Evolutionary conservation across 2,329 filamentous ascomycete species (phyloP), one percentile per base, ranked within the genome.

Genomic region (Aschersonia sp.): DNA sequence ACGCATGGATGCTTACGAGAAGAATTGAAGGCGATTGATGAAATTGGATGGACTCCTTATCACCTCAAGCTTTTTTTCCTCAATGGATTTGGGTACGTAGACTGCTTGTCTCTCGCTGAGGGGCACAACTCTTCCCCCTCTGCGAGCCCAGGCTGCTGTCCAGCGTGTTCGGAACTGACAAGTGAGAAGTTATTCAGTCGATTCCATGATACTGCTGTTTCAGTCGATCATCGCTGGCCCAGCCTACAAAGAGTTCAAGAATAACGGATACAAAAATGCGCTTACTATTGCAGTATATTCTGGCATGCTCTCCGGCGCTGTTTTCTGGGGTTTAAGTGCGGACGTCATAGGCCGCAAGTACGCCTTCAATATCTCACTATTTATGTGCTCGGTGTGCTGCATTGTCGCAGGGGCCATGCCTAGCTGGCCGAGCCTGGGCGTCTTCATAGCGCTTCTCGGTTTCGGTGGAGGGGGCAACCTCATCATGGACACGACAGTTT

Each of bases 291-390:
- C 81, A 4, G 73, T 71, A 1, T 85, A 82, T 55, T 68, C 72
- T 6, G 74, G 74, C 12, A 72, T 72, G 66, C 66, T 72, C 46
- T 52, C 67, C 0, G 75, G 80, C 2, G 79, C 78, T 12, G 58
- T 84, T 30, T 84, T 85, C 62, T 86, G 82, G 81, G 82, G 82
- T 2, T 62, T 83, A 31, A 71, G 71, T 3, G 80, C 80, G 29
- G 82, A 86, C 56, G 71, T 85, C 35, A 79, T 85, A 51, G 82
- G 82, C 5, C 71, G 82, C 43, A 75, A 76, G 52, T 77, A 76
- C 53, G 82, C 82, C 4, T 87, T 86, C 65, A 85, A 85, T 55
- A 64, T 77, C 29, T 79, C 77, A 2, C 67, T 85, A 9, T 72
- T 85, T 55, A 68, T 84, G 49, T 80, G 75, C 56, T 74, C 77